A percentile compares a stretch with the other conserved stretches of the same genome.
Conservation (phyloP, 192 early-diverging fungal genomes). For the Coemansia sp. region DNA sequence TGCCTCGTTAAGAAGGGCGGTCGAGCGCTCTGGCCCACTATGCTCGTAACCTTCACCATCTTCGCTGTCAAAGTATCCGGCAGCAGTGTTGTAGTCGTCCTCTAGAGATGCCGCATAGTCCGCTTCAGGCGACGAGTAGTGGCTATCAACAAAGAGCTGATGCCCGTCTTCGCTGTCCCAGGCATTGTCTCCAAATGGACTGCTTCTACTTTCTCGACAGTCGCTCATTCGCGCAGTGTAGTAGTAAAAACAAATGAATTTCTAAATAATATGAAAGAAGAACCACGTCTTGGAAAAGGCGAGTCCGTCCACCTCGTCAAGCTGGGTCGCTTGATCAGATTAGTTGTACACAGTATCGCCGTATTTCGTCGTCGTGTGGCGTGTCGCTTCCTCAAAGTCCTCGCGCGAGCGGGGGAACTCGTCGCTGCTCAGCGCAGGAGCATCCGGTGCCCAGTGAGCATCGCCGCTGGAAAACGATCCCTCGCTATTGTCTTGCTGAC, state of each 20-base stretch:
- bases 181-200: background rate
- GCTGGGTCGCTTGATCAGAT: too few species aligned
- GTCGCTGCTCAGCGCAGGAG: slow-evolving; percentile 10
- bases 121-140: background rate
- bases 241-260: too few species aligned
- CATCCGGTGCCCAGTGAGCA: background rate
- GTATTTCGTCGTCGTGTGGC: slow-evolving; percentile 5
- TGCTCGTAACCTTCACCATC: background rate
- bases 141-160: background rate
- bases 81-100: background rate
- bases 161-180: background rate
- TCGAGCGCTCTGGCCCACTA: background rate
- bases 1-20: too few species aligned
- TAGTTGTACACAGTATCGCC: background rate
- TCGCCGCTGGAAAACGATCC: background rate
- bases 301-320: too few species aligned
- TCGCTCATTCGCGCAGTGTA: background rate
- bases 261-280: background rate
- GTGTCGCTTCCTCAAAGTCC: slow-evolving; percentile 17
- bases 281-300: too few species aligned
- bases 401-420: slow-evolving; percentile 37
- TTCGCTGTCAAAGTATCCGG: background rate
- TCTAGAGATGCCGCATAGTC: background rate
- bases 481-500: slow-evolving; percentile 2
- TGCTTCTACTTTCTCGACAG: background rate